Percentiles rank a stretch among this genome's conserved stretches.
Conservation (phyloP, 306 rosid genomes). For the Prosopis cineraria region DNA sequence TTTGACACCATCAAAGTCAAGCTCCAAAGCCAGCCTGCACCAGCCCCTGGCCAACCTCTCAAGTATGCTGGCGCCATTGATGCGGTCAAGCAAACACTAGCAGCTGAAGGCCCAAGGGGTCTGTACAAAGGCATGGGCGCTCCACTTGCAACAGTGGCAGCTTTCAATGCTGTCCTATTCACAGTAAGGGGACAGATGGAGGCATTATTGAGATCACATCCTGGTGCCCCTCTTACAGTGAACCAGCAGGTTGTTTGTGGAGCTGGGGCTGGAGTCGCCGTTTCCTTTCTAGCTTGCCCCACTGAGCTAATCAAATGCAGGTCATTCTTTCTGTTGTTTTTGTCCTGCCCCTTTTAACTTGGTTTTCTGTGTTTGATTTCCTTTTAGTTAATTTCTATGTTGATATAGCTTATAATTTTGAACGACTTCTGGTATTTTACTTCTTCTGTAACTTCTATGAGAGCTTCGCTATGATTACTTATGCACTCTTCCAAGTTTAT, state of each 20-base stretch:
- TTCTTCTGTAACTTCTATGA: background rate
- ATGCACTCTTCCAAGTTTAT: background rate
- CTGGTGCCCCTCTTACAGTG: constrained; percentile 72
- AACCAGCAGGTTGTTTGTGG: constrained; percentile 80
- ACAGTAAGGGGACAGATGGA: constrained; percentile 92
- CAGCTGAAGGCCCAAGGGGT: constrained; percentile 90
- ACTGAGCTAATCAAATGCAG: constrained; percentile 98
- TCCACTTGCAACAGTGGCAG: constrained; percentile 96
- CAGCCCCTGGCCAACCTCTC: constrained; percentile 83
- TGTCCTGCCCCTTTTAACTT: background rate
- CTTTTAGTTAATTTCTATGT: constrained; percentile 10
- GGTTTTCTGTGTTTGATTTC: constrained; percentile 11
- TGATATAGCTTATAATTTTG: background rate
- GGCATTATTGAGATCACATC: constrained; percentile 67
- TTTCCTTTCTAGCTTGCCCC: constrained; percentile 92
- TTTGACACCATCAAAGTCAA: constrained; percentile 98
- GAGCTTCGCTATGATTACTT: background rate
- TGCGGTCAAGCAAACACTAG: constrained; percentile 89
- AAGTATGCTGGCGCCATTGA: constrained; percentile 89
- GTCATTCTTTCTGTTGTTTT: constrained; percentile 39
- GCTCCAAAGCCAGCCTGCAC: constrained; percentile 96
- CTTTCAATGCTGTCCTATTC: constrained; percentile 92
- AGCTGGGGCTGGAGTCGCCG: constrained; percentile 97
- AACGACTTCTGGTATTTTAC: background rate
- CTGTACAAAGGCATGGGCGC: constrained; percentile 99